phyloP scores from a whole-genome alignment of 2,329 filamentous ascomycete species.

The Fusarium heterosporum region DNA sequence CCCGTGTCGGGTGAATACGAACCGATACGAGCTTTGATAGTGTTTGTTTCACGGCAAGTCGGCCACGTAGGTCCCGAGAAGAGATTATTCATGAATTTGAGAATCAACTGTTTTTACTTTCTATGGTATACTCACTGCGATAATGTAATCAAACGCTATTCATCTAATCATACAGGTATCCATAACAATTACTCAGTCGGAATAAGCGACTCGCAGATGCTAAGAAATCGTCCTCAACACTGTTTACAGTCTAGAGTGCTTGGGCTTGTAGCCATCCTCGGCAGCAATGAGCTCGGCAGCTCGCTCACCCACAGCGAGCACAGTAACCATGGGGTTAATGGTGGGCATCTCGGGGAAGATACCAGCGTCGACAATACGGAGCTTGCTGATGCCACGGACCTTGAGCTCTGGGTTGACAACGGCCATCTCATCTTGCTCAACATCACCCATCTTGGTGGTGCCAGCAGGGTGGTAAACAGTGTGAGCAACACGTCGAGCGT shows the following conservation, averaged over 20 bases:
- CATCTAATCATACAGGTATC: conserved; percentile 36
- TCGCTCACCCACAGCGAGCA: conserved; percentile 84
- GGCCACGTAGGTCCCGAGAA: conserved; percentile 24
- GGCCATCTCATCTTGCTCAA: conserved; percentile 73
- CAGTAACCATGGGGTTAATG: conserved; percentile 92
- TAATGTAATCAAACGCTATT: conserved; percentile 37
- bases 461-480: conserved; percentile 92
- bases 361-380: conserved; percentile 87
- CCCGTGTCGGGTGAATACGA: conserved; percentile 11
- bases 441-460: conserved; percentile 90
- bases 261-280: conserved; percentile 66
- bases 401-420: conserved; percentile 83
- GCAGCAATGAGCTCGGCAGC: conserved; percentile 83
- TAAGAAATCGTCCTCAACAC: background rate
- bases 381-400: conserved; percentile 76
- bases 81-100: background rate
- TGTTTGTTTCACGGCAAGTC: conserved; percentile 17
- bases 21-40: conserved; percentile 13
- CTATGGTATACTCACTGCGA: conserved; percentile 25
- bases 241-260: conserved; percentile 50
- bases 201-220: conserved; percentile 10
- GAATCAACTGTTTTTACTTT: conserved; percentile 23
- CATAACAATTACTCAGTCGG: conserved; percentile 19
- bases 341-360: conserved; percentile 89
- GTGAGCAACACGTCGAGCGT: conserved; percentile 83